A percentile compares a stretch with the other conserved stretches of the same genome.
These are phyloP conservation scores for Phellopilus nigrolimitatus DNA, from an alignment of 1,284 basidiomycete species.

Conservation along the genomic window DNA sequence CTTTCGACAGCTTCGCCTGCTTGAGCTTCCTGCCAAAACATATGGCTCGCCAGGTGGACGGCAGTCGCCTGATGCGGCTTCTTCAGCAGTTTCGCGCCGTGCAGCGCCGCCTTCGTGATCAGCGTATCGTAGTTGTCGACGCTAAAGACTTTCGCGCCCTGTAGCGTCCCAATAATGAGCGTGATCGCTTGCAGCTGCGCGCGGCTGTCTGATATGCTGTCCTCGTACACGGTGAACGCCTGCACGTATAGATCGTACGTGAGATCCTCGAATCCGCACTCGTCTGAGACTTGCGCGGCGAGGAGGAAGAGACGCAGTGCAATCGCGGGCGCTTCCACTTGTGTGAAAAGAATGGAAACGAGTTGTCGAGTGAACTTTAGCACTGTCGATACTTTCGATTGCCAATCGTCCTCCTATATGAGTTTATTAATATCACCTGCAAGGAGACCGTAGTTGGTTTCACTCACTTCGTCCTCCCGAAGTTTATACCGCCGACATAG, in stretches of 20 bases:
- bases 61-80: conserved; percentile 95
- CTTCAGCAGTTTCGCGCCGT: conserved; percentile 90
- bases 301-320: conserved; percentile 92
- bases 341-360: conserved; percentile 84
- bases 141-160: conserved; percentile 80
- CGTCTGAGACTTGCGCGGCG: conserved; percentile 87
- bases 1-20: conserved; percentile 32
- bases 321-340: conserved; percentile 85
- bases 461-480: conserved; percentile 54
- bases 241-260: conserved; percentile 95
- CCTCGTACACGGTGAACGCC: conserved; percentile 94
- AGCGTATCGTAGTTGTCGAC: conserved; percentile 92
- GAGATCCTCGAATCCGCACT: conserved; percentile 89
- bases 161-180: conserved; percentile 84
- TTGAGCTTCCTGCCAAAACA: conserved; percentile 89
- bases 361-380: conserved; percentile 92
- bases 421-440: conserved; percentile 4
- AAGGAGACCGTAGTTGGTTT: background rate
- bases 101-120: conserved; percentile 92
- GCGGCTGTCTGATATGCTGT: conserved; percentile 87
- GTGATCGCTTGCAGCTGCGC: conserved; percentile 93
- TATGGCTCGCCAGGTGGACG: conserved; percentile 89
- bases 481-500: conserved; percentile 85
- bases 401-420: conserved; percentile 75
- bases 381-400: conserved; percentile 73